These are phyloP conservation scores for Annulohypoxylon nitens DNA, from an alignment of 495 filamentous ascomycete species.

Conservation along the genomic window DNA sequence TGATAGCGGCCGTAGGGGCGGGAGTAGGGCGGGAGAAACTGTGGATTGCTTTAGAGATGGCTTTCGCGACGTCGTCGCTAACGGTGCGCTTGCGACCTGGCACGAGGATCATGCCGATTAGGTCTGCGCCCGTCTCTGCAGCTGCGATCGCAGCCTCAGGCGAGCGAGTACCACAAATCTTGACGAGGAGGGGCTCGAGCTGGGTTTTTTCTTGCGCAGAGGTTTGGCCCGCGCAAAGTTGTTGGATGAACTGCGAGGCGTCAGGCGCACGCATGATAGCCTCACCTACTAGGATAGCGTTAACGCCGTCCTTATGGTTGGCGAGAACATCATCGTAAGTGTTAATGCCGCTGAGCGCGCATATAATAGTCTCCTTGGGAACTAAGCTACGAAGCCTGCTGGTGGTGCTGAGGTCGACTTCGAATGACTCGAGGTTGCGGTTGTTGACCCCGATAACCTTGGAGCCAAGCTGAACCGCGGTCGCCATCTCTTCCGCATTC, in stretches of 20 bases:
- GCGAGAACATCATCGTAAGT: conserved; percentile 90
- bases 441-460: conserved; percentile 99
- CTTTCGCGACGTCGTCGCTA: conserved; percentile 77
- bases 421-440: conserved; percentile 92
- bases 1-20: neutral
- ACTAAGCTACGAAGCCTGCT: conserved; percentile 90
- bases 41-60: conserved; percentile 85
- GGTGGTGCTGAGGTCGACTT: conserved; percentile 95
- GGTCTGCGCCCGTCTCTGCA: conserved; percentile 88
- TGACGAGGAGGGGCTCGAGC: conserved; percentile 73
- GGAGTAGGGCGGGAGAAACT: conserved; percentile 35
- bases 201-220: conserved; percentile 38
- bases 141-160: conserved; percentile 83
- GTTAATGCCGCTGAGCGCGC: conserved; percentile 94
- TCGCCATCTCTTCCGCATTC: conserved; percentile 90
- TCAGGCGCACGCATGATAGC: conserved; percentile 94
- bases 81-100: conserved; percentile 83
- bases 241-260: conserved; percentile 77
- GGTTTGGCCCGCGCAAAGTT: conserved; percentile 75
- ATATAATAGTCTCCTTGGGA: conserved; percentile 86
- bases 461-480: conserved; percentile 87
- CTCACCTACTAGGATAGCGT: conserved; percentile 94
- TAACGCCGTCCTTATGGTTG: conserved; percentile 89
- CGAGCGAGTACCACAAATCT: conserved; percentile 95
- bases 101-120: conserved; percentile 93